Evolutionary conservation across 805 yeast genomes (phyloP).

Genomic region (Naumovozyma dairenensis): DNA sequence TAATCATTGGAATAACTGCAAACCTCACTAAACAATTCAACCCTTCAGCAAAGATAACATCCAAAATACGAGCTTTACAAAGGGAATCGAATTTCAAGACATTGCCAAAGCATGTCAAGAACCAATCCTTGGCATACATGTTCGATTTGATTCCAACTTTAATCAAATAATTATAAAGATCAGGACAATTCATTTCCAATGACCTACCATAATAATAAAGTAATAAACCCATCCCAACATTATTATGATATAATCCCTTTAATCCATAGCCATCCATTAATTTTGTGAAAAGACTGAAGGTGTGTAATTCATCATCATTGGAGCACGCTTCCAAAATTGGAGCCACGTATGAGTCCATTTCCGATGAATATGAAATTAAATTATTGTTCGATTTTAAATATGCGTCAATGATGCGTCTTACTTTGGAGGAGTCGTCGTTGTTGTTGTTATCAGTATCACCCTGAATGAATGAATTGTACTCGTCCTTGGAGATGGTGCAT

Average conservation of each 20-base stretch:
- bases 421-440: too few relatives aligned
- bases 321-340: too few relatives aligned
- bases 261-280: slow-evolving; percentile 75
- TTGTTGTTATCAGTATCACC: too few relatives aligned
- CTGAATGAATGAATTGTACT: too few relatives aligned
- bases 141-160: slow-evolving; percentile 82
- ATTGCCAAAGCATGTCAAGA: slow-evolving; percentile 78
- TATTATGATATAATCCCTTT: slow-evolving; percentile 65
- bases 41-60: slow-evolving; percentile 82
- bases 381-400: too few relatives aligned
- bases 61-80: slow-evolving; percentile 49
- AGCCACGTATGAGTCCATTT: too few relatives aligned
- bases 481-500: background rate
- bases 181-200: slow-evolving; percentile 65
- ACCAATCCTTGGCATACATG: slow-evolving; percentile 97
- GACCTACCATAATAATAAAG: slow-evolving; percentile 85
- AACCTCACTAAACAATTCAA: slow-evolving; percentile 72
- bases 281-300: slow-evolving; percentile 67
- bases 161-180: slow-evolving; percentile 59
- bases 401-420: too few relatives aligned
- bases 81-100: slow-evolving; percentile 20
- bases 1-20: slow-evolving; percentile 64
- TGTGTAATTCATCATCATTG: slow-evolving; percentile 51
- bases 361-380: too few relatives aligned
- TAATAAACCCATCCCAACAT: slow-evolving; percentile 70